Evolutionary conservation across 176 grass and related monocot genomes (phyloP), one percentile per base, ranked within the genome.

Genomic region (Triticum turgidum): DNA sequence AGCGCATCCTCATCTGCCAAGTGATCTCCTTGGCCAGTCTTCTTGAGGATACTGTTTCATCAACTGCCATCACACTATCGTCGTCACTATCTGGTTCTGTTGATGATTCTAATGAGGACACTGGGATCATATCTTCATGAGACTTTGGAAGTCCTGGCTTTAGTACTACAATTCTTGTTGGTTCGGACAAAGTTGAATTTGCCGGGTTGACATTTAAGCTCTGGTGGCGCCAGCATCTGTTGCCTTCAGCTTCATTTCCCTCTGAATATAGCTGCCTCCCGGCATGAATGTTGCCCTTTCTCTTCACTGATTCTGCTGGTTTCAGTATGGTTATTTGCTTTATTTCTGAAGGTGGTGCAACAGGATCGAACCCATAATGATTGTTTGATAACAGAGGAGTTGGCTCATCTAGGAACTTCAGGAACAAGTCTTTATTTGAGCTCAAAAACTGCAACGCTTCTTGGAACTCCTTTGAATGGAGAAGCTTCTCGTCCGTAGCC

Each of bases 161-260:
- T 82, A 99, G 82, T 12, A 99, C 93, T 15, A 99, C 94, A 83
- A 99, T 99, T 85, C 89, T 95, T 76, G 97, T 99, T 80, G 92
- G 92, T 82, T 92, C 87, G 18, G 83, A 82, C 77, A 95, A 72
- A 64, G 82, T 72, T 56, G 85, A 86, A 77, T 89, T 93, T 80
- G 73, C 12, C 34, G 85, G 80, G 69, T 78, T 83, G 21, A 71
- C 85, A 80, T 73, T 74, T 83, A 86, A 77, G 69, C 73, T 87
- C 83, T 79, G 82, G 76, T 81, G 85, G 69, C 9, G 79, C 44
- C 84, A 82, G 86, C 73, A 87, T 65, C 74, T 69, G 75, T 83
- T 86, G 11, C 69, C 9, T 75, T 85, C 80, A 61, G 25, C 86
- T 89, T 76, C 84, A 87, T 87, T 83, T 70, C 82, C 82, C 80